These are phyloP conservation scores for Mycena alexandri DNA, from an alignment of 768 basidiomycete species.

Conservation along the genomic window DNA sequence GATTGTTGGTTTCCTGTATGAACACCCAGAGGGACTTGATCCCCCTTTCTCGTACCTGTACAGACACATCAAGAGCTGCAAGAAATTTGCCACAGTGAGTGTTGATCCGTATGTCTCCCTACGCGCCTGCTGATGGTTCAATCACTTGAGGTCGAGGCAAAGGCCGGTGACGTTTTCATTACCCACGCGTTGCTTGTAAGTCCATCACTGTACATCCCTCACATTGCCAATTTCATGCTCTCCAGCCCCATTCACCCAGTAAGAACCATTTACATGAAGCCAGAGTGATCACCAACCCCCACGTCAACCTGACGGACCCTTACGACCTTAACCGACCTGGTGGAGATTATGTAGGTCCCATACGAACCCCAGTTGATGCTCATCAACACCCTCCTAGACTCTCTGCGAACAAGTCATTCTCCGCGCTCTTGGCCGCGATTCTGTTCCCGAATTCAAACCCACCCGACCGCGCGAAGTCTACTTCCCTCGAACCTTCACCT, in stretches of 20 bases:
- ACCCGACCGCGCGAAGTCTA: constrained; percentile 27
- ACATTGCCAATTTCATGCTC: constrained; percentile 16
- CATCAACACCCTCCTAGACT: constrained; percentile 16
- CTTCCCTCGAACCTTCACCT: constrained; percentile 32
- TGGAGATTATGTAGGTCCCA: constrained; percentile 27
- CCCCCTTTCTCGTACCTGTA: constrained; percentile 33
- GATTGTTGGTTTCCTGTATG: constrained; percentile 32
- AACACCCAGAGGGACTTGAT: constrained; percentile 32
- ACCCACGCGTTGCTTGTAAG: constrained; percentile 28
- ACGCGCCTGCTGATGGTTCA: constrained; percentile 16
- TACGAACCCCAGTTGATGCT: constrained; percentile 11
- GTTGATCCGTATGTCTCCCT: constrained; percentile 10
- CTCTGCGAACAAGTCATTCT: constrained; percentile 34
- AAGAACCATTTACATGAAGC: constrained; percentile 28
- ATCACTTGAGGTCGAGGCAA: constrained; percentile 30
- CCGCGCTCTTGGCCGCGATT: constrained; percentile 29
- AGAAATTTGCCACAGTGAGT: constrained; percentile 29
- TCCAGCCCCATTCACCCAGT: constrained; percentile 28
- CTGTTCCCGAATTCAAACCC: constrained; percentile 28
- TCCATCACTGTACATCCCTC: constrained; percentile 19
- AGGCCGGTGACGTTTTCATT: constrained; percentile 28
- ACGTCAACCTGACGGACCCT: constrained; percentile 31
- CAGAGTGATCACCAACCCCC: constrained; percentile 31
- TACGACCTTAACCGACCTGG: constrained; percentile 29
- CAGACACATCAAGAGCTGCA: constrained; percentile 26